Percentiles rank a stretch among this genome's conserved stretches.
phyloP scores from a whole-genome alignment of 352 stramenopile genomes.

The Phytophthora pisi region DNA sequence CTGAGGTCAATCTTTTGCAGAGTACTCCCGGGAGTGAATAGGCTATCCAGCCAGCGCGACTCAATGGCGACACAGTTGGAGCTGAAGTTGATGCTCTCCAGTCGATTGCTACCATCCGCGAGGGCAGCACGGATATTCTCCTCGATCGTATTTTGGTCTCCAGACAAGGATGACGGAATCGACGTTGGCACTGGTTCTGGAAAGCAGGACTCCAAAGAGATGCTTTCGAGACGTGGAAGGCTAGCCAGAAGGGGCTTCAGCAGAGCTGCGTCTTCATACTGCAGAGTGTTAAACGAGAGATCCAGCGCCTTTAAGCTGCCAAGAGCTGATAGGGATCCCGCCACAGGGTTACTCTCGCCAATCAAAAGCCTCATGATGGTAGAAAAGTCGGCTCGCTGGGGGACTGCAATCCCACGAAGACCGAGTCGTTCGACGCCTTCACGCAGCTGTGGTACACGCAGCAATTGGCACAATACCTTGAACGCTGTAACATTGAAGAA shows the following conservation, averaged over 20 bases:
- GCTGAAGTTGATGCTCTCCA: constrained; percentile 57
- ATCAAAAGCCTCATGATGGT: constrained; percentile 44
- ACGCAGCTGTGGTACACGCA: constrained; percentile 44
- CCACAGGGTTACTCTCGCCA: neutral
- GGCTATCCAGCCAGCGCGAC: constrained; percentile 56
- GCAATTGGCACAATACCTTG: constrained; percentile 49
- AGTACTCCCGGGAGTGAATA: constrained; percentile 59
- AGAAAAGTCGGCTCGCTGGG: constrained; percentile 52
- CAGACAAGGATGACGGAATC: neutral
- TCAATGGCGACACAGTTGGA: constrained; percentile 53
- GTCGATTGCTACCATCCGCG: constrained; percentile 39
- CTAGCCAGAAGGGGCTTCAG: constrained; percentile 49
- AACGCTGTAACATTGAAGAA: constrained; percentile 70
- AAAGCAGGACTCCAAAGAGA: constrained; percentile 71
- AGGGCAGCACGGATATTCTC: constrained; percentile 43
- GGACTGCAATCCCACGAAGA: constrained; percentile 56
- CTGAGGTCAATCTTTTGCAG: constrained; percentile 43
- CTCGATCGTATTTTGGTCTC: constrained; percentile 9
- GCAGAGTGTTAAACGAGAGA: constrained; percentile 76
- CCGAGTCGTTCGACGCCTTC: constrained; percentile 41
- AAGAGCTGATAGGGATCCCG: constrained; percentile 29
- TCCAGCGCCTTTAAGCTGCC: constrained; percentile 52
- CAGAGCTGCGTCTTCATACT: constrained; percentile 38
- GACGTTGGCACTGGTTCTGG: constrained; percentile 10
- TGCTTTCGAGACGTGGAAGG: constrained; percentile 39